Base-by-base conservation (phyloP, 2,329 filamentous ascomycete species). In the Daldinia sp. region DNA sequence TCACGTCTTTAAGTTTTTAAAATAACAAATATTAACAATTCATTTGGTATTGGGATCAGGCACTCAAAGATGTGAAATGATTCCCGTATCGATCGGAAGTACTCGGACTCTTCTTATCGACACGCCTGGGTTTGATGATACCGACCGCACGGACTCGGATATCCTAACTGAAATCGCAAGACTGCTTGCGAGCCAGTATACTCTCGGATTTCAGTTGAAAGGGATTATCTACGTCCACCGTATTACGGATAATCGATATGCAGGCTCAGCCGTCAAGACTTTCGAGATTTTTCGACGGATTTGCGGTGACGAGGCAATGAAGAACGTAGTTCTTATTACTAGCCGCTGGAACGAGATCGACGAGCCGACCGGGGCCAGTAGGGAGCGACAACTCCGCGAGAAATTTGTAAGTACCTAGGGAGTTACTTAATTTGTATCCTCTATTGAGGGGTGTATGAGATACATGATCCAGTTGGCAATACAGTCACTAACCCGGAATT, bases 191-290 rank as follows among this genome's bases (percentile, higher is more conserved):
- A 60, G 68, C 35, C 68, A 71, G 50, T 76, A 73, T 47, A 48
- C 55, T 32, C 58, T 64, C 11, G 70, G 68, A 1, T 56, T 71
- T 17, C 58, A 51, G 13, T 66, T 76, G 4, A 68, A 67, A 23
- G 76, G 73, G 13, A 71, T 77, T 13, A 71, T 77, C 19, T 77
- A 75, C 52, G 58, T 77, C 11, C 74, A 77, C 41, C 68, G 70
- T 8, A 77, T 77, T 48, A 73, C 67, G 4, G 71, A 74, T 19
- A 54, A 64, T 3, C 61, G 71, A 6, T 68, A 73, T 41, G 39
- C 48, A n/a, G 70, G 71, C 1, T 65, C 57, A 0, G 64, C 70
- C 3, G 39, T 58, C 5, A 61, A 58, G 13, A 66, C 68, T 11
- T 60, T 75, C 23, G 43, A 68, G 8, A 65, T 73, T 32, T 73